Conservation (phyloP, 2,329 filamentous ascomycete genomes). For the Xylaria sp. region DNA sequence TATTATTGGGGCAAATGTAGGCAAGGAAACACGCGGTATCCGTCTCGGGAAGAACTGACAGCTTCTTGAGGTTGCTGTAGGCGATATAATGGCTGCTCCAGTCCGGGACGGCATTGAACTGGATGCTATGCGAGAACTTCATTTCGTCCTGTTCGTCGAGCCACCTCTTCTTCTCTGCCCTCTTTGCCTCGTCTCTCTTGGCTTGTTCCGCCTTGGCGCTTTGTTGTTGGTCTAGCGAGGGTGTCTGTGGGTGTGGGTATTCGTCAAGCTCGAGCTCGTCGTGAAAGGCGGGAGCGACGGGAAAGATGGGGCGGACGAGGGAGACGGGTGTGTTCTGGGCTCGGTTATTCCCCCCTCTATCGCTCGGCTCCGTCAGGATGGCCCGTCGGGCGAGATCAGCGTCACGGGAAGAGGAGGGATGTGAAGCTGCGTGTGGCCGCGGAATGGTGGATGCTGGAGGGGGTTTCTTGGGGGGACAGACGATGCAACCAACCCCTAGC, state of each 20-base stretch:
- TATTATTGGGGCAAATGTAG: not conserved
- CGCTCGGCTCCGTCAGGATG: constrained; percentile 39
- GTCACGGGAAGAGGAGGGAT: constrained; percentile 50
- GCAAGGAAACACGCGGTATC: not conserved
- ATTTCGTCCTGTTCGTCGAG: constrained; percentile 85
- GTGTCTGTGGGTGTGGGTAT: constrained; percentile 47
- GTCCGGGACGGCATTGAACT: constrained; percentile 99
- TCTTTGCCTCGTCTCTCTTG: constrained; percentile 50
- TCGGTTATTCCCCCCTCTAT: constrained; percentile 47
- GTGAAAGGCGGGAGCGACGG: not conserved
- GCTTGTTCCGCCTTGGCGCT: constrained; percentile 48
- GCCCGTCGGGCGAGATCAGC: constrained; percentile 41
- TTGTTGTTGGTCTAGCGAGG: constrained; percentile 26
- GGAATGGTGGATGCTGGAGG: constrained; percentile 43
- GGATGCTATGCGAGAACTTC: constrained; percentile 99
- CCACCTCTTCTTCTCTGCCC: constrained; percentile 72
- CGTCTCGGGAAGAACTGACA: constrained; percentile 67
- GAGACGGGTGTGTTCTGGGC: constrained; percentile 16
- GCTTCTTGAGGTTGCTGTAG: constrained; percentile 98
- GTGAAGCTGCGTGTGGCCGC: constrained; percentile 36
- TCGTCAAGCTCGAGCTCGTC: constrained; percentile 52
- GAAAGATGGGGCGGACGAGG: no score
- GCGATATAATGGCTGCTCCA: constrained; percentile 99
- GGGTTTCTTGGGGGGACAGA: not conserved
- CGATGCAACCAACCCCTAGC: not conserved